These are phyloP conservation scores for Lojkania enalia DNA, from an alignment of 2,329 filamentous ascomycete species.

Conservation along the genomic window DNA sequence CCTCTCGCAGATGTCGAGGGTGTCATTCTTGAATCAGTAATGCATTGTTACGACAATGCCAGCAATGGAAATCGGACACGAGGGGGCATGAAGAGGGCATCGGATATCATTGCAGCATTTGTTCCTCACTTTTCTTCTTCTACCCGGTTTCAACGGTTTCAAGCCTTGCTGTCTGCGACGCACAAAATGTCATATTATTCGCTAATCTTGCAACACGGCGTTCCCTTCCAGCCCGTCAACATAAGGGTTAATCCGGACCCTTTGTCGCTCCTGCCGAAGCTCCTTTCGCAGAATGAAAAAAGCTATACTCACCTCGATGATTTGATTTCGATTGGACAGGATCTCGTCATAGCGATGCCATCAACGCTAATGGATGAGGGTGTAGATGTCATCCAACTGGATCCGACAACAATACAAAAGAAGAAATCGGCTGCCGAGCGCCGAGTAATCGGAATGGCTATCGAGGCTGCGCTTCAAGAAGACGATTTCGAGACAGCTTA, in stretches of 20 bases:
- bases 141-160: slow-evolving; percentile 58
- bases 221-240: slow-evolving; percentile 77
- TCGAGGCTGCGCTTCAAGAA: slow-evolving; percentile 74
- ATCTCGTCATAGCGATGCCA: slow-evolving; percentile 58
- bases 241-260: slow-evolving; percentile 78
- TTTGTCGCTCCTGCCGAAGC: slow-evolving; percentile 69
- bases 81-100: slow-evolving; percentile 75
- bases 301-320: slow-evolving; percentile 77
- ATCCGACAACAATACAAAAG: slow-evolving; percentile 28
- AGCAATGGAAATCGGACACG: slow-evolving; percentile 78
- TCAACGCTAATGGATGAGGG: slow-evolving; percentile 44
- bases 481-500: slow-evolving; percentile 87
- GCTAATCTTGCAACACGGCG: slow-evolving; percentile 75
- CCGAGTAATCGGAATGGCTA: slow-evolving; percentile 77
- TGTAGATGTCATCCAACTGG: slow-evolving; percentile 52
- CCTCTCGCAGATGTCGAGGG: slow-evolving; percentile 58
- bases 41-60: slow-evolving; percentile 77
- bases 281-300: slow-evolving; percentile 74
- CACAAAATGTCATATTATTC: slow-evolving; percentile 77
- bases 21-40: slow-evolving; percentile 64
- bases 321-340: slow-evolving; percentile 68
- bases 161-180: slow-evolving; percentile 70
- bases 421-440: slow-evolving; percentile 57
- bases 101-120: slow-evolving; percentile 63
- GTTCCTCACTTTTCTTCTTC: slow-evolving; percentile 60